Evolutionary conservation across 352 stramenopile species (phyloP).

Genomic region (Hyaloperonospora brassicae): DNA sequence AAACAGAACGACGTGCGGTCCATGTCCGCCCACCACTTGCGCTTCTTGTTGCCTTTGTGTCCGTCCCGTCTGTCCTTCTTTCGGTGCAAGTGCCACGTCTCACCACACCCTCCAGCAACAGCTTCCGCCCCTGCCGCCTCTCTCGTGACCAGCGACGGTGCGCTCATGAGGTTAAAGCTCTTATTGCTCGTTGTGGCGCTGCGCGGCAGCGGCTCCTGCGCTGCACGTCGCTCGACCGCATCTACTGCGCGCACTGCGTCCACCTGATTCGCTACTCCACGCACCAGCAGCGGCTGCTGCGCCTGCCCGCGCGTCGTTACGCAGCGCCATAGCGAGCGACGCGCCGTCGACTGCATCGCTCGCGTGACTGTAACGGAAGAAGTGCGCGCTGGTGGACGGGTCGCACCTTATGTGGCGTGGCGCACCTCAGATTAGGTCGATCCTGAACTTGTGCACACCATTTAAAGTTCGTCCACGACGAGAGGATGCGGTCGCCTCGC

Average conservation of each 20-base stretch:
- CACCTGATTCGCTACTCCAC: constrained; percentile 1
- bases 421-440: neutral
- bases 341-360: constrained; percentile 17
- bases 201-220: constrained; percentile 6
- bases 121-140: no score
- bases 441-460: constrained; percentile 4
- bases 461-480: constrained; percentile 6
- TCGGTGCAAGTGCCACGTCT: constrained; percentile 3
- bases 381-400: neutral
- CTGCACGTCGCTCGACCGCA: no score
- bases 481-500: constrained; percentile 16
- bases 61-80: constrained; percentile 6
- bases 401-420: neutral
- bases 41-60: constrained; percentile 6
- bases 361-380: neutral
- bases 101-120: neutral
- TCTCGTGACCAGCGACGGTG: neutral
- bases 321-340: constrained; percentile 16
- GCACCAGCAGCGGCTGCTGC: constrained; percentile 1
- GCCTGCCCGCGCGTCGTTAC: constrained; percentile 5
- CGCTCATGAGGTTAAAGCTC: constrained; percentile 16
- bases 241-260: neutral
- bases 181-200: constrained; percentile 21
- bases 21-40: constrained; percentile 46
- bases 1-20: constrained; percentile 51